Conservation (phyloP, 192 early-diverging fungal genomes). For the Gaertneriomyces semiglobifer region DNA sequence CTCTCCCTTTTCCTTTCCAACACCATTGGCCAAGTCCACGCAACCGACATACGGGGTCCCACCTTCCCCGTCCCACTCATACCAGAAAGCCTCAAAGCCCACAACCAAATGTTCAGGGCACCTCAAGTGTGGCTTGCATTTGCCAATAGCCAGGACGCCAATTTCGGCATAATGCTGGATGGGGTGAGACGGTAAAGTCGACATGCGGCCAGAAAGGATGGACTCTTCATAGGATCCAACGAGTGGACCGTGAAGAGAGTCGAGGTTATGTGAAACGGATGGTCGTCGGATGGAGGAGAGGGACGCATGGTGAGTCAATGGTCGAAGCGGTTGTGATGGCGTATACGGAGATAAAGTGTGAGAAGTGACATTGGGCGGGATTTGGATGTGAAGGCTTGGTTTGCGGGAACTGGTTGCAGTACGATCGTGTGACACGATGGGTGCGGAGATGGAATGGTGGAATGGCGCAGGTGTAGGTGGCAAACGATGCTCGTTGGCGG, state of each 20-base stretch:
- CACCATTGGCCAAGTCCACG: slow-evolving; percentile 41
- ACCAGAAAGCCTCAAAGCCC: slow-evolving; percentile 72
- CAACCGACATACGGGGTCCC: slow-evolving; percentile 72
- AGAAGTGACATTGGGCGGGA: background rate
- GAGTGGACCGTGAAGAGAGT: slow-evolving; percentile 34
- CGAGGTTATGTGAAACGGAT: slow-evolving; percentile 21
- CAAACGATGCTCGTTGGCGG: too few species aligned
- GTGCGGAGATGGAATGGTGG: too few species aligned
- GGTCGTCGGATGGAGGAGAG: slow-evolving; percentile 2
- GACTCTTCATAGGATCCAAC: slow-evolving; percentile 67
- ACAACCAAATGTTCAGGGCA: slow-evolving; percentile 65
- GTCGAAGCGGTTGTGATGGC: background rate
- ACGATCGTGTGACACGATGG: background rate
- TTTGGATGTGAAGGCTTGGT: background rate
- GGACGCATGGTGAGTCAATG: background rate
- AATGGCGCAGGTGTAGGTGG: too few species aligned
- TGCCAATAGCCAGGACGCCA: slow-evolving; percentile 65
- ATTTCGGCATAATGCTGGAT: slow-evolving; percentile 69
- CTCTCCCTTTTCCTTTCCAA: slow-evolving; percentile 4
- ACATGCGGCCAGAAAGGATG: slow-evolving; percentile 73
- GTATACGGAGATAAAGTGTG: background rate
- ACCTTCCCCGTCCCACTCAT: slow-evolving; percentile 61
- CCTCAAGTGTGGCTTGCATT: slow-evolving; percentile 55
- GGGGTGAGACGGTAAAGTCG: slow-evolving; percentile 69
- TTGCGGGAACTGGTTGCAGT: background rate